A percentile compares a stretch with the other conserved stretches of the same genome.
Evolutionary conservation across 1,284 basidiomycete genomes (phyloP).

Genomic region (Tilletia walkeri): DNA sequence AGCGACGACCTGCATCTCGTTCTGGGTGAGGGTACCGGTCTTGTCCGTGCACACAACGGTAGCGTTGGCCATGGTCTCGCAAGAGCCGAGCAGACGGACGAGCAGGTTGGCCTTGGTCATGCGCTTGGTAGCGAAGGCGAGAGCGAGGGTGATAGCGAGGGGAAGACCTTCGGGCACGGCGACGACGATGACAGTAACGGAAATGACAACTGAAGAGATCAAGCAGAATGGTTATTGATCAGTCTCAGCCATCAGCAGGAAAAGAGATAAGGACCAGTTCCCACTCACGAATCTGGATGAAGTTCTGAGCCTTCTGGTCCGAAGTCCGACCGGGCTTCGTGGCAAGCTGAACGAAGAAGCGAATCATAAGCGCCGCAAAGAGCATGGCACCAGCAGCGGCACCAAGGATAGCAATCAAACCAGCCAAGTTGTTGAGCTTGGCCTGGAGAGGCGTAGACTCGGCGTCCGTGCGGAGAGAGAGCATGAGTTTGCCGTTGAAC

Average conservation of each 20-base stretch:
- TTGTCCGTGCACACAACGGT: slow-evolving; percentile 96
- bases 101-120: slow-evolving; percentile 94
- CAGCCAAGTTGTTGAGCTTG: slow-evolving; percentile 88
- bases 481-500: slow-evolving; percentile 77
- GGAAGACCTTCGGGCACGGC: slow-evolving; percentile 93
- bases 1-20: slow-evolving; percentile 91
- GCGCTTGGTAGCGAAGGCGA: slow-evolving; percentile 93
- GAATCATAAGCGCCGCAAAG: slow-evolving; percentile 83
- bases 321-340: slow-evolving; percentile 61
- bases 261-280: too few species aligned
- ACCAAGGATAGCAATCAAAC: slow-evolving; percentile 88
- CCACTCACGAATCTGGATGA: slow-evolving; percentile 71
- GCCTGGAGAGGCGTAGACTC: slow-evolving; percentile 89
- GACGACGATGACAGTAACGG: slow-evolving; percentile 91
- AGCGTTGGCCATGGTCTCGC: slow-evolving; percentile 98
- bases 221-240: too few species aligned
- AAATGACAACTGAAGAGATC: slow-evolving; percentile 67
- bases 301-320: slow-evolving; percentile 81
- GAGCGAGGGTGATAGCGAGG: slow-evolving; percentile 89
- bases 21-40: slow-evolving; percentile 79
- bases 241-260: too few species aligned
- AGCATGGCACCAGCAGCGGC: slow-evolving; percentile 76
- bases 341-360: slow-evolving; percentile 83
- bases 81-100: slow-evolving; percentile 89
- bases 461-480: slow-evolving; percentile 63